phyloP scores from a whole-genome alignment of 768 basidiomycete species.

The Hygrocybe coccinea region DNA sequence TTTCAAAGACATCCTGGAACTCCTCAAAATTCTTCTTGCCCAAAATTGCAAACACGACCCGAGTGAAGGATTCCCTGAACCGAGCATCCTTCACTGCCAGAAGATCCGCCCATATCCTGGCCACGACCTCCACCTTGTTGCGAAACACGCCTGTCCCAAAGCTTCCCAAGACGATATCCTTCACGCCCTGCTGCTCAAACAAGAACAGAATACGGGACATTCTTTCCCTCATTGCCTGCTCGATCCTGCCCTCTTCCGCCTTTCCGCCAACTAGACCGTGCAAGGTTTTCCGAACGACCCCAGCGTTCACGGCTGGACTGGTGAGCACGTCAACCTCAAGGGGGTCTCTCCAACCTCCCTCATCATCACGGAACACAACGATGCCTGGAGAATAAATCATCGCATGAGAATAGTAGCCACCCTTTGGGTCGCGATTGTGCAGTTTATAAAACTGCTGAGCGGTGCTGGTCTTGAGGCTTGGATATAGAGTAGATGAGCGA shows the following conservation, averaged over 20 bases:
- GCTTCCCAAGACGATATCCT: slow-evolving; percentile 62
- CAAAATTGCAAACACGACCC: slow-evolving; percentile 63
- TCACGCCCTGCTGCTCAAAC: slow-evolving; percentile 57
- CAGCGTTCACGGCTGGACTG: slow-evolving; percentile 72
- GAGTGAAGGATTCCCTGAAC: slow-evolving; percentile 56
- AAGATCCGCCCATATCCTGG: slow-evolving; percentile 60
- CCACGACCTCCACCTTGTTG: slow-evolving; percentile 57
- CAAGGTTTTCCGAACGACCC: slow-evolving; percentile 33
- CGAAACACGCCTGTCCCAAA: slow-evolving; percentile 78
- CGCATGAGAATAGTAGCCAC: slow-evolving; percentile 69
- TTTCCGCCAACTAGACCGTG: slow-evolving; percentile 14
- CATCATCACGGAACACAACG: slow-evolving; percentile 58
- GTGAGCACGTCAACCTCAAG: slow-evolving; percentile 62
- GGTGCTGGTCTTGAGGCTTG: slow-evolving; percentile 50
- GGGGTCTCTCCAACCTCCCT: slow-evolving; percentile 52
- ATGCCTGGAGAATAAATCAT: slow-evolving; percentile 72
- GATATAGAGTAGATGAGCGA: slow-evolving; percentile 66
- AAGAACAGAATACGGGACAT: slow-evolving; percentile 64
- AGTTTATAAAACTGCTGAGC: slow-evolving; percentile 59
- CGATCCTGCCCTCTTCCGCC: slow-evolving; percentile 41
- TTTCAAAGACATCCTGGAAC: slow-evolving; percentile 20
- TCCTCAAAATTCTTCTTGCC: slow-evolving; percentile 42
- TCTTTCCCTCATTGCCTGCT: slow-evolving; percentile 57
- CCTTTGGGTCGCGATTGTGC: slow-evolving; percentile 45
- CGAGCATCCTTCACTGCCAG: slow-evolving; percentile 44